Conservation (phyloP, 73 alveolate species). For the Urostyla sp. region DNA sequence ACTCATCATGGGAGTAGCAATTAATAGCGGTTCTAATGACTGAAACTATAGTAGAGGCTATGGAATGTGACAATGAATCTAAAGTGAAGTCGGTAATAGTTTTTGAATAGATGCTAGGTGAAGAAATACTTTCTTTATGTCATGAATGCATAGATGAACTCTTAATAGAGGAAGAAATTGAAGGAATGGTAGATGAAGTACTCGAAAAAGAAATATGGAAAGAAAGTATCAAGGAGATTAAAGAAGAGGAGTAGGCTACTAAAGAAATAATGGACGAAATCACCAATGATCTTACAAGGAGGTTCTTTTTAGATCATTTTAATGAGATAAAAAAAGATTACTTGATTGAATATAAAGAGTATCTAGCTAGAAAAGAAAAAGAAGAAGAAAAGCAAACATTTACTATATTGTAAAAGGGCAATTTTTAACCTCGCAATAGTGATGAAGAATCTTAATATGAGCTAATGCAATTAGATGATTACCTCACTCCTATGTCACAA, state of each 20-base stretch:
- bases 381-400: neutral
- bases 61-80: neutral
- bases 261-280: neutral
- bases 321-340: constrained; percentile 33
- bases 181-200: constrained; percentile 12
- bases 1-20: no score
- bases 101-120: neutral
- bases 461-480: no score
- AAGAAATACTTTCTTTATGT: neutral
- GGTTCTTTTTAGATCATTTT: constrained; percentile 29
- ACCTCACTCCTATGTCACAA: no score
- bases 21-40: no score
- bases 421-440: no score
- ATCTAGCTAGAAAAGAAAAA: neutral
- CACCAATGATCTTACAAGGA: constrained; percentile 25
- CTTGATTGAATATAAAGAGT: constrained; percentile 2
- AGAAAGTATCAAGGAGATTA: constrained; percentile 22
- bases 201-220: constrained; percentile 32
- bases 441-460: no score
- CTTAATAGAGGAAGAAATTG: constrained; percentile 9
- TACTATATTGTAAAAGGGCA: no score
- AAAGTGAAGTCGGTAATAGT: neutral
- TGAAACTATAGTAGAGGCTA: neutral
- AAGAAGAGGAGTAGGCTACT: constrained; percentile 14
- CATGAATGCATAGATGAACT: constrained; percentile 15